Base-by-base conservation (phyloP, 2,329 filamentous ascomycete genomes). In the Pyricularia sp. region DNA sequence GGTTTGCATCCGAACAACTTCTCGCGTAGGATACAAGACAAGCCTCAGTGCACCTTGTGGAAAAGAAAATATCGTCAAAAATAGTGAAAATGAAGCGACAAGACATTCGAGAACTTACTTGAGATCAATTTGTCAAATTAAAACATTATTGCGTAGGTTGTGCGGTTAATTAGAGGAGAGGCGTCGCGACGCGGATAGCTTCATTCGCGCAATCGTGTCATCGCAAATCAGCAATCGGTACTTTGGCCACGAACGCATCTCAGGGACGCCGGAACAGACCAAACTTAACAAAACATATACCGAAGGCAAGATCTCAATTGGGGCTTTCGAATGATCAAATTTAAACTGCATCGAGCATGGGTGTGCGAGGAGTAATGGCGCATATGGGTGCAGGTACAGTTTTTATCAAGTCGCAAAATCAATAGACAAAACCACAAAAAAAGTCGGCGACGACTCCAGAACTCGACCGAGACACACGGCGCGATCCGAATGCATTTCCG, bases 141-240 rank as follows among this genome's bases (percentile, higher is more conserved):
- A 61, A 61, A 26, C 10, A 25, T 25, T 25, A 14, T 65, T 31
- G 65, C 25, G 65, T 67, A 23, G 17, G 23, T 67, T 67, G 65
- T n/a, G 42, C 17, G 50, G 10, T 30, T n/a, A 50, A 66, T 28
- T 30, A 64, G 28, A 55, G 9, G 55, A 36, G 66, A 36, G 25
- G 28, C 25, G 23, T n/a, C 6, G 20, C 28, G 58, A 42, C 61
- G 66, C 55, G 66, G 55, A 68, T 68, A 68, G 55, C 66, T 68
- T 68, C 66, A 68, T 61, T 36, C 65, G 25, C n/a, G 65, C 65
- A 36, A 65, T 33, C 26, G 63, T 20, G 9, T 1, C 7, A 31
- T 23, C 42, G 65, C 25, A 55, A 30, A 4, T 33, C 28, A 50
- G 20, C n/a, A 36, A 33, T 50, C 11, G 66, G 55, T 68, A 68